A percentile compares a stretch with the other conserved stretches of the same genome.
phyloP scores from a whole-genome alignment of 208 protist species.

The Vickermania ingenoplastis region DNA sequence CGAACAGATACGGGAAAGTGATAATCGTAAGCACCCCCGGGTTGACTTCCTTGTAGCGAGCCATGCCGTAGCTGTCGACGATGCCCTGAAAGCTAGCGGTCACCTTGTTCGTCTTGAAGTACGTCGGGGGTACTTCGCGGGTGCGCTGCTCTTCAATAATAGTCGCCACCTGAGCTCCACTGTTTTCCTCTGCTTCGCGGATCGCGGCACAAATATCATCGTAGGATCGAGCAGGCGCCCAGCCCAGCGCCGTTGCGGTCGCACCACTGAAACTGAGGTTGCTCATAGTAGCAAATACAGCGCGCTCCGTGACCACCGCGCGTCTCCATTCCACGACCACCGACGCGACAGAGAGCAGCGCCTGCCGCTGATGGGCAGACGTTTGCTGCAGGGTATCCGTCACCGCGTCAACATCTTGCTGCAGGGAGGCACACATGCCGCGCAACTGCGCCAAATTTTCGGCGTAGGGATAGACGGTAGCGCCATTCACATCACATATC shows the following conservation, averaged over 20 bases:
- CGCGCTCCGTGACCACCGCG: constrained; percentile 91
- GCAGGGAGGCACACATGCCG: constrained; percentile 51
- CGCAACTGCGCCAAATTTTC: constrained; percentile 72
- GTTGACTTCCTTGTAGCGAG: constrained; percentile 90
- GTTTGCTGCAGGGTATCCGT: constrained; percentile 68
- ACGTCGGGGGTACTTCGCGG: constrained; percentile 93
- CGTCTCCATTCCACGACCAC: constrained; percentile 83
- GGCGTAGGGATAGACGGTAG: constrained; percentile 92
- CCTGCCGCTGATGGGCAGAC: constrained; percentile 43
- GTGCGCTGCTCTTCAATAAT: constrained; percentile 89
- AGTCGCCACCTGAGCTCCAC: constrained; percentile 83
- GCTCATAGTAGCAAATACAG: constrained; percentile 96
- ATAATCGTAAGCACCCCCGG: constrained; percentile 94
- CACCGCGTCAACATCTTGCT: constrained; percentile 64
- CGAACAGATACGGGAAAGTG: constrained; percentile 99
- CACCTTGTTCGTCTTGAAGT: constrained; percentile 96
- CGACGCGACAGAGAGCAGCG: constrained; percentile 68
- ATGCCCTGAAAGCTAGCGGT: constrained; percentile 95
- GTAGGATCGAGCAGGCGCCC: constrained; percentile 76
- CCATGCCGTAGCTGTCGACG: constrained; percentile 97
- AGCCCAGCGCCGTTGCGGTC: constrained; percentile 90
- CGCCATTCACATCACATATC: constrained; percentile 95
- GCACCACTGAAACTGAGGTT: constrained; percentile 90
- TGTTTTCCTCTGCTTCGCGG: constrained; percentile 56
- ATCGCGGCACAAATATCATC: constrained; percentile 73